Conservation (phyloP, 495 filamentous ascomycete species). For the Elaphomyces granulatus region DNA sequence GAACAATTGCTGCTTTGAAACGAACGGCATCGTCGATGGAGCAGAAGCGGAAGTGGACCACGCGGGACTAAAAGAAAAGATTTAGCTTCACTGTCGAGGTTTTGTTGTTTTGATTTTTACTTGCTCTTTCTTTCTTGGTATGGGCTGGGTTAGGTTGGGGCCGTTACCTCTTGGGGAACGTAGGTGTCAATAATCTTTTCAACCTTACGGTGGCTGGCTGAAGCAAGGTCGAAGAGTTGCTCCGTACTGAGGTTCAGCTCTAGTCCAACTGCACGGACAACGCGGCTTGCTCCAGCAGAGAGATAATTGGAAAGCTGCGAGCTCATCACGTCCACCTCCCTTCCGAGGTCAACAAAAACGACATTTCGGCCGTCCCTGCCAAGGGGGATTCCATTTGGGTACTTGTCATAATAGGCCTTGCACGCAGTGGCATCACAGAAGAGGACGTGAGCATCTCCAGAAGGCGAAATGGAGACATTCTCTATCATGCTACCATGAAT, state of each 20-base stretch:
- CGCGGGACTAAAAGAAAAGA: constrained; percentile 18
- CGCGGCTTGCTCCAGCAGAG: constrained; percentile 23
- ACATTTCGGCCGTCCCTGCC: constrained; percentile 13
- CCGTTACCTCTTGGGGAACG: constrained; percentile 18
- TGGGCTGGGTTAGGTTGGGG: no score
- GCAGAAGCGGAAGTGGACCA: constrained; percentile 28
- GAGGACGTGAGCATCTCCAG: constrained; percentile 19
- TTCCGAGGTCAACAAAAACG: constrained; percentile 20
- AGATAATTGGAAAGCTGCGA: constrained; percentile 21
- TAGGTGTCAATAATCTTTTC: constrained; percentile 24
- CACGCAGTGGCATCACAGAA: constrained; percentile 29
- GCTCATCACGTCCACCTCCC: constrained; percentile 25
- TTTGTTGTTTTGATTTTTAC: no score
- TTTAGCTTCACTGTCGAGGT: no score
- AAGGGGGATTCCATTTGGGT: constrained; percentile 31
- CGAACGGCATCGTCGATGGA: constrained; percentile 26
- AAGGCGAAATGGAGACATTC: constrained; percentile 9
- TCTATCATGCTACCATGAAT: constrained; percentile 34
- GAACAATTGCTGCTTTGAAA: constrained; percentile 21
- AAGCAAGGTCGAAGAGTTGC: constrained; percentile 17
- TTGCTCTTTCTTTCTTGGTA: no score
- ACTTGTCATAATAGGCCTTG: constrained; percentile 24
- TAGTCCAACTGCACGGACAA: constrained; percentile 26
- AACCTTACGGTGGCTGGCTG: constrained; percentile 18
- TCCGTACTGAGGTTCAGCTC: constrained; percentile 19